Percentiles rank a stretch among this genome's conserved stretches.
Conservation (phyloP, 2,329 filamentous ascomycete genomes). For the Colletotrichum ledebouriae region DNA sequence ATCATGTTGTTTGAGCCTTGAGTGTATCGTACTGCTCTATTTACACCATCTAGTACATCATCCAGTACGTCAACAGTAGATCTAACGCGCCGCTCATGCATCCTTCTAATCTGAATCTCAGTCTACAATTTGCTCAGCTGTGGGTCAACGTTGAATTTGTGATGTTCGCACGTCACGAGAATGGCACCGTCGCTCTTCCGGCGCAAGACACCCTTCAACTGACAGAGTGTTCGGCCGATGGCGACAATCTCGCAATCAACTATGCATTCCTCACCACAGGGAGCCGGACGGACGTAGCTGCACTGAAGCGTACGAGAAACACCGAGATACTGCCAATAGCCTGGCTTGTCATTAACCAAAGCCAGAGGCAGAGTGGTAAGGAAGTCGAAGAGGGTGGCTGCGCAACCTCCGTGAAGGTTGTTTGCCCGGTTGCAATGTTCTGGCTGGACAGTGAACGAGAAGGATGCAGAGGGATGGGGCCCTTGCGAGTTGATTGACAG, state of each 20-base stretch:
- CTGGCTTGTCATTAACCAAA: conserved; percentile 65
- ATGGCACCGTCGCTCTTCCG: conserved; percentile 65
- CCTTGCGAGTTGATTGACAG: conserved; percentile 51
- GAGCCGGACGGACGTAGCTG: conserved; percentile 75
- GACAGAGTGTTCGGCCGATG: conserved; percentile 66
- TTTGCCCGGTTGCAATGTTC: conserved; percentile 66
- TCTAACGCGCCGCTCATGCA: neutral
- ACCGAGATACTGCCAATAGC: conserved; percentile 72
- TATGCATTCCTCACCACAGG: conserved; percentile 62
- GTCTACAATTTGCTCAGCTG: conserved; percentile 46
- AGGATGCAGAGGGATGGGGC: conserved; percentile 57
- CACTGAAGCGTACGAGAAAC: conserved; percentile 76
- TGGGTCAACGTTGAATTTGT: conserved; percentile 73
- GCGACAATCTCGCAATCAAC: conserved; percentile 71
- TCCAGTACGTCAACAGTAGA: conserved; percentile 1
- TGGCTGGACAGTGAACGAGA: conserved; percentile 63
- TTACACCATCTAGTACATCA: neutral
- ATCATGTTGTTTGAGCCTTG: conserved; percentile 22
- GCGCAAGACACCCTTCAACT: conserved; percentile 67
- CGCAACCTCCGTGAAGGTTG: conserved; percentile 73
- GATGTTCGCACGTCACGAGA: conserved; percentile 72
- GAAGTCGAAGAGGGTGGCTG: conserved; percentile 76
- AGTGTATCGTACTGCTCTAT: conserved; percentile 9
- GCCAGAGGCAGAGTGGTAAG: conserved; percentile 72
- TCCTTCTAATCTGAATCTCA: neutral